Percentiles rank a stretch among this genome's conserved stretches.
phyloP scores from a whole-genome alignment of 176 grass and related monocot genomes.

The Alopecurus myosuroides region DNA sequence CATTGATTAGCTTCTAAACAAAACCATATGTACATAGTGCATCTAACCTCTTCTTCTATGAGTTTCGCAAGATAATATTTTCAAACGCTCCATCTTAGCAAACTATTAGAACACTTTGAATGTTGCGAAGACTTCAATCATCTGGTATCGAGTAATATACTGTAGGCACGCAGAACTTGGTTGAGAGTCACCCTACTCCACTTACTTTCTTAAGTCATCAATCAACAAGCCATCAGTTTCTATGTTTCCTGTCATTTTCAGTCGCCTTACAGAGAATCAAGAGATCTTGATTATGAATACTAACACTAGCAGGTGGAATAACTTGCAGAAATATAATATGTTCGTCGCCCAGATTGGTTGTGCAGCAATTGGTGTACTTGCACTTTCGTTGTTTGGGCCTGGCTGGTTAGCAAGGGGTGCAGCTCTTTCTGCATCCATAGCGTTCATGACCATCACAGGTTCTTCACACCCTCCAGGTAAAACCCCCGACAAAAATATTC shows the following conservation, averaged over 20 bases:
- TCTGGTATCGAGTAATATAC: neutral
- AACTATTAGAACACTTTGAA: neutral
- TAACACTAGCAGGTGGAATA: slow-evolving; percentile 4
- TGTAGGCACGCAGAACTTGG: neutral
- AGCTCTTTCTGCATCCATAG: slow-evolving; percentile 83
- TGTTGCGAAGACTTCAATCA: neutral
- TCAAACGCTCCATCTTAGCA: neutral
- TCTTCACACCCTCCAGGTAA: slow-evolving; percentile 82
- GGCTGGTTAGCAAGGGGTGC: slow-evolving; percentile 82
- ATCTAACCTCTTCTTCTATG: neutral
- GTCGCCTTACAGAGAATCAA: neutral
- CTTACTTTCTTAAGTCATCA: neutral
- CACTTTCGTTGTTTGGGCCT: slow-evolving; percentile 78
- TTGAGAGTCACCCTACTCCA: neutral
- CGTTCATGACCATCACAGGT: slow-evolving; percentile 85
- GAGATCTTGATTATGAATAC: neutral
- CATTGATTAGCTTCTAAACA: neutral
- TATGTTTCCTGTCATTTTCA: neutral
- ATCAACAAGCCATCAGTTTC: neutral
- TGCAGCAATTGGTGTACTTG: slow-evolving; percentile 73
- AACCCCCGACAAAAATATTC: neutral
- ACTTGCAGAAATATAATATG: slow-evolving; percentile 93
- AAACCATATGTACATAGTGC: neutral
- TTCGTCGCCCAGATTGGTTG: slow-evolving; percentile 85
- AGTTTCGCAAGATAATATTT: neutral